Evolutionary conservation across 306 rosid species (phyloP).

Genomic region (Vicia sativa): DNA sequence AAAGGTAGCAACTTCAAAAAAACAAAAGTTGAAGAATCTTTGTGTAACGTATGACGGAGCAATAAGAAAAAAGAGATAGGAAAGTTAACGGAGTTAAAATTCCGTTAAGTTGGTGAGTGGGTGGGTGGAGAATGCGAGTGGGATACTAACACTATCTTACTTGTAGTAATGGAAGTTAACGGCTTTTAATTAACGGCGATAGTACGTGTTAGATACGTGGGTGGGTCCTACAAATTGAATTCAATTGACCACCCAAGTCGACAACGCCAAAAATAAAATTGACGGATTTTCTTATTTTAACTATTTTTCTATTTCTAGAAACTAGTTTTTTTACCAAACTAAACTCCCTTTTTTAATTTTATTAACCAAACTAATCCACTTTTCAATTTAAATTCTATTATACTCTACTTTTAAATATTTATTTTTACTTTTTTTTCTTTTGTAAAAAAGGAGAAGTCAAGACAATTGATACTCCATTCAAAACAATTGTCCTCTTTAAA

Average conservation of each 20-base stretch:
- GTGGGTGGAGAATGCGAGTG: background rate
- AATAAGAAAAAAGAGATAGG: background rate
- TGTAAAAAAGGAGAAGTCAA: too few species aligned
- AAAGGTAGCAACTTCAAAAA: conserved; percentile 6
- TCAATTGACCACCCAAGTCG: background rate
- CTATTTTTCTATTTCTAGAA: background rate
- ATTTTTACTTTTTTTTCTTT: too few species aligned
- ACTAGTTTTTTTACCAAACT: too few species aligned
- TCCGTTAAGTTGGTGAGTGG: conserved; percentile 15
- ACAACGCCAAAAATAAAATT: background rate
- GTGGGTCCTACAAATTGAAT: conserved; percentile 1
- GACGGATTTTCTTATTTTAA: too few species aligned
- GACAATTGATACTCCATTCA: too few species aligned
- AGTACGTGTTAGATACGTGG: background rate
- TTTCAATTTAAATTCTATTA: too few species aligned
- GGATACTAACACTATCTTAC: background rate
- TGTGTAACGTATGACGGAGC: background rate
- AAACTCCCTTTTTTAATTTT: too few species aligned
- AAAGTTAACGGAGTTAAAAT: conserved; percentile 16
- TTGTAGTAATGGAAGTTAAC: background rate
- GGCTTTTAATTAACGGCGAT: conserved; percentile 2
- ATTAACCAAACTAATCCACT: too few species aligned
- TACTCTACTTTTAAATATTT: too few species aligned
- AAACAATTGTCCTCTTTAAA: too few species aligned
- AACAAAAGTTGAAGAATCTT: background rate